Evolutionary conservation across 164 flowering plant genomes (phyloP), one percentile per base, ranked within the genome.

Genomic region (Annona cherimola): DNA sequence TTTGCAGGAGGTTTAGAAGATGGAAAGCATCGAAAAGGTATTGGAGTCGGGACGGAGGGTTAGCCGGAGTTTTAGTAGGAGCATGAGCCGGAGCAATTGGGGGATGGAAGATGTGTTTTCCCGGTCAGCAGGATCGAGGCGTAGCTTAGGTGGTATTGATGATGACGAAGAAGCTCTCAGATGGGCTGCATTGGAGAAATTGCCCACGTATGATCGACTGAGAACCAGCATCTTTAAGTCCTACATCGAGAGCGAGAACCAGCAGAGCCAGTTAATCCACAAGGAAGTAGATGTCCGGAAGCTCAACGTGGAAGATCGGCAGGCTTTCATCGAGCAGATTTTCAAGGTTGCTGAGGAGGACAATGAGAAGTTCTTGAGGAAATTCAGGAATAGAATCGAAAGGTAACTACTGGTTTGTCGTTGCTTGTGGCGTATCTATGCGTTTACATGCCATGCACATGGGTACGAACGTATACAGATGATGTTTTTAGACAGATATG

Each of bases 141-240:
- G 86, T 3, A 83, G 80, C 59, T 68, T 70, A 5, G 63, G 69
- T 7, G 69, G 71, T 0, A 80, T 62, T 7, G 85, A 86, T 14
- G 93, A 90, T 20, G 98, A 94, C 62, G 99, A 94, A 72, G 97
- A 92, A 65, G 97, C 95, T 2, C 82, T 94, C 5, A 82, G 73
- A 74, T 94, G 97, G 98, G 98, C 98, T 1, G 97, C 97, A 2
- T 69, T 94, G 14, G 97, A 95, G 83, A 95, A 84, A 59, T 69
- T 95, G 26, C 98, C 99, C 0, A 95, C 99, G 0, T 93, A 95
- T 61, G 88, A 89, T 61, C 79, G 98, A 20, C 71, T 96, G 50
- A 81, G 99, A 57, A 96, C 94, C 5, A 83, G 90, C 7, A 86
- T 96, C 69, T 76, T 96, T 42, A 77, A 89, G 54, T 83, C 91